Conservation (phyloP, 73 alveolate species). For the Symbiodinium pilosum region DNA sequence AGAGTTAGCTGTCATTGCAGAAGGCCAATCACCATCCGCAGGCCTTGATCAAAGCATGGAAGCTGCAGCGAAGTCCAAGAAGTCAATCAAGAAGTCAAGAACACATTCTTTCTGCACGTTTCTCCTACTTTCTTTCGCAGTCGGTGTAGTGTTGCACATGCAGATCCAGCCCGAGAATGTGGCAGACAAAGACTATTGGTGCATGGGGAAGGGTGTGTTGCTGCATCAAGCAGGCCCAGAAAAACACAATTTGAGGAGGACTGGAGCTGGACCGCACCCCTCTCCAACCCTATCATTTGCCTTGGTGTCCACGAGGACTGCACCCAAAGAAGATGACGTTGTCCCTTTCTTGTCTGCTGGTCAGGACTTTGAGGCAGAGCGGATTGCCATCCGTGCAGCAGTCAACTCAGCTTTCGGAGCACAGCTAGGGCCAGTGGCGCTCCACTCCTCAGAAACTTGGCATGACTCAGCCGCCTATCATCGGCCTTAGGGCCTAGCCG, state of each 20-base stretch:
- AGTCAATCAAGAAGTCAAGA: no score
- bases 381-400: background rate
- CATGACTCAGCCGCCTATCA: background rate
- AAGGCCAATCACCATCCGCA: no score
- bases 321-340: background rate
- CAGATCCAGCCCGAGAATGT: no score
- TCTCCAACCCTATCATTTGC: background rate
- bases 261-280: slow-evolving; percentile 66
- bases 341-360: background rate
- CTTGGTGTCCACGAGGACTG: slow-evolving; percentile 76
- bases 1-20: no score
- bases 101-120: no score
- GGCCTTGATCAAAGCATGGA: no score
- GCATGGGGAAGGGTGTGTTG: no score
- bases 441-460: slow-evolving; percentile 70
- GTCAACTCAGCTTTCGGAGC: background rate
- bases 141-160: no score
- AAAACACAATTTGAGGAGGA: slow-evolving; percentile 14
- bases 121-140: no score
- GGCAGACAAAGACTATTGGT: no score
- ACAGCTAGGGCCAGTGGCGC: slow-evolving; percentile 82
- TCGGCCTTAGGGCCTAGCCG: background rate
- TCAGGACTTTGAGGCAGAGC: slow-evolving; percentile 41
- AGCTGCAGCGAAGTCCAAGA: no score
- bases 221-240: no score